Conservation (phyloP, 2,329 filamentous ascomycete species). For the Thielaviopsis musarum region DNA sequence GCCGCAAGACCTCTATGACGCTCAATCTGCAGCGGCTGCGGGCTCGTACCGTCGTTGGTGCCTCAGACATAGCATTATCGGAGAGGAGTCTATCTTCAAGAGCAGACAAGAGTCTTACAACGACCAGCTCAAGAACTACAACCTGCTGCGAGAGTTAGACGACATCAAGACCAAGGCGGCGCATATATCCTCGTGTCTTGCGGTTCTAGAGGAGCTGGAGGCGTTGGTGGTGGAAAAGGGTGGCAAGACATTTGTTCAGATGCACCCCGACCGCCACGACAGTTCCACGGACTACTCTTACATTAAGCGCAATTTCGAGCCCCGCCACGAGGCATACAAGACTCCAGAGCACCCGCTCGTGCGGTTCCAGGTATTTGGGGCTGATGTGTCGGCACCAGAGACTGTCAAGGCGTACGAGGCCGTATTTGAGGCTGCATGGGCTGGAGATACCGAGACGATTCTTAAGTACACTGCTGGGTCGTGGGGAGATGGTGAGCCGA, state of each 20-base stretch:
- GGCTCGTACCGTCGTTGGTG: conserved; percentile 2
- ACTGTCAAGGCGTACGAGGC: conserved; percentile 40
- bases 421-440: conserved; percentile 60
- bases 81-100: conserved; percentile 15
- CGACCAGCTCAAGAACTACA: conserved; percentile 16
- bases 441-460: conserved; percentile 47
- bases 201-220: conserved; percentile 36
- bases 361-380: conserved; percentile 13
- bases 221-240: conserved; percentile 35
- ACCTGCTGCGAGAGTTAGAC: conserved; percentile 17
- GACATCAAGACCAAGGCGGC: conserved; percentile 23
- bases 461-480: conserved; percentile 44
- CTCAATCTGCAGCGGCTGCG: neutral
- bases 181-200: neutral
- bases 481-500: conserved; percentile 34
- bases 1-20: neutral
- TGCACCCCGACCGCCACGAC: conserved; percentile 35
- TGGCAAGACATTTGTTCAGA: conserved; percentile 49
- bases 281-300: too few relatives aligned
- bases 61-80: conserved; percentile 13
- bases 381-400: conserved; percentile 37
- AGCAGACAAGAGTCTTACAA: neutral
- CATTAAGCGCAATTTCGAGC: too few relatives aligned
- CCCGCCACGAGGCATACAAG: conserved; percentile 23
- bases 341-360: neutral